Conservation (phyloP, 129 eudicot species). For the Ambrosia artemisiifolia region DNA sequence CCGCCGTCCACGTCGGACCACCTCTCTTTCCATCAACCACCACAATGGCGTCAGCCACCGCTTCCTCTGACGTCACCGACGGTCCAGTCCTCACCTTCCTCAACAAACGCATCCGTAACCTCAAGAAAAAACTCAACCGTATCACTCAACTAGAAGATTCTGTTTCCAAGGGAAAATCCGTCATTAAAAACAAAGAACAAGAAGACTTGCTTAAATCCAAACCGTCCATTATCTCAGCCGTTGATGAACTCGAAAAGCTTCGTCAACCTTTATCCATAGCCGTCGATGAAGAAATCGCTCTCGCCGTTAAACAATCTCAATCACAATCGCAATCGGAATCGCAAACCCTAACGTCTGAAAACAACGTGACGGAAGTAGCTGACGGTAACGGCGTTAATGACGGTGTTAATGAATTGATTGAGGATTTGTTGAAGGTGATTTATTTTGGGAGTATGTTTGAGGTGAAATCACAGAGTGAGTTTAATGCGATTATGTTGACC, state of each 20-base stretch:
- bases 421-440: constrained; percentile 62
- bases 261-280: constrained; percentile 59
- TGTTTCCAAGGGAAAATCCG: constrained; percentile 52
- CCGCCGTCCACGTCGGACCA: constrained; percentile 48
- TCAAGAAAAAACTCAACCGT: constrained; percentile 78
- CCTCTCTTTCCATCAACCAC: background rate
- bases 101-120: constrained; percentile 88
- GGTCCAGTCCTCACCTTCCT: constrained; percentile 80
- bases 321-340: background rate
- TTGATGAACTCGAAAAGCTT: constrained; percentile 92
- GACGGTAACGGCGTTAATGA: background rate
- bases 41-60: constrained; percentile 54
- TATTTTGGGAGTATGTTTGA: constrained; percentile 87
- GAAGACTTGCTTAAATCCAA: constrained; percentile 60
- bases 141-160: constrained; percentile 76
- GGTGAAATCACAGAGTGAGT: constrained; percentile 55
- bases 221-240: constrained; percentile 45
- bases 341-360: background rate
- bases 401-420: constrained; percentile 7
- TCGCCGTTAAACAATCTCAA: constrained; percentile 13
- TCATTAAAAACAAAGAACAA: constrained; percentile 73
- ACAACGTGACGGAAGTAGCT: constrained; percentile 8
- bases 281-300: constrained; percentile 50
- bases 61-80: constrained; percentile 46
- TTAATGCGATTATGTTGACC: constrained; percentile 54